These are phyloP conservation scores for Diplodia sapinea DNA, from an alignment of 2,329 filamentous ascomycete genomes.

Conservation along the genomic window DNA sequence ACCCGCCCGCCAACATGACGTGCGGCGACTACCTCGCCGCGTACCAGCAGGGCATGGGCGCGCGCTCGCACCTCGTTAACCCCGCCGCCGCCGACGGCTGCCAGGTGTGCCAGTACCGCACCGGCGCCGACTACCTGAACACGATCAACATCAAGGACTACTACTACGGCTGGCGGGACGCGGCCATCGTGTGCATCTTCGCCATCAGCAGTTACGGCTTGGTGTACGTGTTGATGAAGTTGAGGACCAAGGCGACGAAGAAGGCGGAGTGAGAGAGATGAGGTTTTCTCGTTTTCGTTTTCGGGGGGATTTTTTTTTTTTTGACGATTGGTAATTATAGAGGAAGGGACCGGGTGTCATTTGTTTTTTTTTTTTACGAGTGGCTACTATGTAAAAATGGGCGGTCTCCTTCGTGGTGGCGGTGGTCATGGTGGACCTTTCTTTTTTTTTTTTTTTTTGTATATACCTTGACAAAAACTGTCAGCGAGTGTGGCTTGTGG, in stretches of 20 bases:
- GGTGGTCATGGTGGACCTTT: background rate
- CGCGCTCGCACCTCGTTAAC: constrained; percentile 62
- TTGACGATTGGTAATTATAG: background rate
- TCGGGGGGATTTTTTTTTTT: background rate
- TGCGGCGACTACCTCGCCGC: constrained; percentile 63
- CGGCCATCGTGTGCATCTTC: constrained; percentile 64
- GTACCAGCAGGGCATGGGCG: constrained; percentile 59
- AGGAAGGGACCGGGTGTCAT: background rate
- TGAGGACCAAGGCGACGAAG: constrained; percentile 50
- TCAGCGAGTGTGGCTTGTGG: too few relatives aligned
- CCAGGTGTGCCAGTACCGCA: constrained; percentile 65
- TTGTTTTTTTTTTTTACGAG: background rate
- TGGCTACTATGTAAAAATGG: background rate
- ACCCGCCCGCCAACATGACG: constrained; percentile 58
- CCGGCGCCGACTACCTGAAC: constrained; percentile 64
- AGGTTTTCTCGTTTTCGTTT: background rate
- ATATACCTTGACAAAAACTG: too few relatives aligned
- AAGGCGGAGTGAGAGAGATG: constrained; percentile 46
- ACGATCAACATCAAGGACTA: constrained; percentile 63
- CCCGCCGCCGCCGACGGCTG: constrained; percentile 63
- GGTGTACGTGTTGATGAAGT: constrained; percentile 53
- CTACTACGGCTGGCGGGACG: constrained; percentile 70
- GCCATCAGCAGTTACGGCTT: constrained; percentile 60
- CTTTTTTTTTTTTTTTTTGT: background rate
- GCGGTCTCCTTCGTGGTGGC: background rate